Evolutionary conservation across 2,329 filamentous ascomycete genomes (phyloP).

Genomic region (Xylariaceae sp.): DNA sequence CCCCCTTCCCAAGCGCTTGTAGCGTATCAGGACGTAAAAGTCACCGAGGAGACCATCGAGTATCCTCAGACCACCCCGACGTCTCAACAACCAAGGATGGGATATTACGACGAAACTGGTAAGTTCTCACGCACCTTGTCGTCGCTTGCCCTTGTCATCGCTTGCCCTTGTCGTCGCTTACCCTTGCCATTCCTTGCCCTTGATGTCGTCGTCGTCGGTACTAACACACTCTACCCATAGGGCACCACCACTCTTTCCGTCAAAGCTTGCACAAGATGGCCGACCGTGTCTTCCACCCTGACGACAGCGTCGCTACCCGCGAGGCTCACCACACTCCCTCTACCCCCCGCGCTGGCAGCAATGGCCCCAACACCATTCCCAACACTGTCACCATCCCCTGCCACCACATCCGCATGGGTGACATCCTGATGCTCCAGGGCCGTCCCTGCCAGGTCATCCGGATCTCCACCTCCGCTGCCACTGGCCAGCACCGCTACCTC

Average conservation of each 20-base stretch:
- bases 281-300: slow-evolving; percentile 48
- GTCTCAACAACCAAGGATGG: slow-evolving; percentile 52
- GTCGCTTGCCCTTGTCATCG: too few relatives aligned
- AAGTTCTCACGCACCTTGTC: slow-evolving; percentile 29
- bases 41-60: slow-evolving; percentile 64
- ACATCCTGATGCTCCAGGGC: slow-evolving; percentile 97
- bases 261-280: slow-evolving; percentile 52
- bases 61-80: slow-evolving; percentile 39
- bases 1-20: slow-evolving; percentile 34
- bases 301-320: slow-evolving; percentile 45
- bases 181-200: too few relatives aligned
- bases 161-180: too few relatives aligned
- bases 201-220: too few relatives aligned
- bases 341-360: slow-evolving; percentile 28
- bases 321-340: slow-evolving; percentile 35
- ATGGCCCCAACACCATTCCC: slow-evolving; percentile 40
- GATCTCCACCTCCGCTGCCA: slow-evolving; percentile 96
- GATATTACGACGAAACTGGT: slow-evolving; percentile 61
- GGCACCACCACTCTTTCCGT: slow-evolving; percentile 56
- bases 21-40: slow-evolving; percentile 51
- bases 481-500: slow-evolving; percentile 98
- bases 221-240: slow-evolving; percentile 32
- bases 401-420: slow-evolving; percentile 99
- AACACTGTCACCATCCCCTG: slow-evolving; percentile 97
- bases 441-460: slow-evolving; percentile 99